Base-by-base conservation (phyloP, 2,329 filamentous ascomycete genomes). In the Atkinsonella hypoxylon region DNA sequence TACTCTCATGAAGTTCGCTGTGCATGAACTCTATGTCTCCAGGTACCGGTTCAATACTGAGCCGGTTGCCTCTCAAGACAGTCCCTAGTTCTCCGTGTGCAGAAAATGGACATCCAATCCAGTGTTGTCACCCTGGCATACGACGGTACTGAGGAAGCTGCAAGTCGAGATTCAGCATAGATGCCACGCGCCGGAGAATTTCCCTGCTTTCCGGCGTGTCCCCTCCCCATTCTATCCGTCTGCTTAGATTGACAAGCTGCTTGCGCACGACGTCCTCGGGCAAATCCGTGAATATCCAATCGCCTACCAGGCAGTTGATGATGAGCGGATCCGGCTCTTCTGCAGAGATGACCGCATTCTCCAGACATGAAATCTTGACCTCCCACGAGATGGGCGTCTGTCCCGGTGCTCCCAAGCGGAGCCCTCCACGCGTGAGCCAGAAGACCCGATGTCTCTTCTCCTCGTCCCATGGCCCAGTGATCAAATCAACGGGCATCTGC, bases 341-440 rank as follows among this genome's bases (percentile, higher is more conserved):
- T 11, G 56, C 57, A 26, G 61, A 54, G 12, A 67, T 52, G 30
- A 67, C 55, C 18, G 66, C 69, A 41, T 67, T 66, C 26, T 60
- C 64, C 42, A 71, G 64, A 38, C 64, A 65, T 44, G 67, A 57
- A 3, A 65, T 52, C 45, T 66, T 70, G 30, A 64, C 45, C 51
- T 76, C 73, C 73, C 73, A 75, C 1, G 68, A 55, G 2, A 51
- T 53, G n/a, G 31, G 22, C 12, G 45, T 61, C 51, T 64, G 61
- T 11, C 36, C 51, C 48, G 20, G 62, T 55, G 1, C 60, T 53
- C 61, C 59, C 9, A 67, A 42, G 4, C 55, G 57, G 48, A 67
- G 61, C 13, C 72, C 71, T 6, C 63, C 67, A 36, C 69, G 65
- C 10, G 66, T 59, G 18, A 76, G 61, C 73, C 73, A 75, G 57